Evolutionary conservation across 495 filamentous ascomycete genomes (phyloP).

Genomic region (Daldinia grandis): DNA sequence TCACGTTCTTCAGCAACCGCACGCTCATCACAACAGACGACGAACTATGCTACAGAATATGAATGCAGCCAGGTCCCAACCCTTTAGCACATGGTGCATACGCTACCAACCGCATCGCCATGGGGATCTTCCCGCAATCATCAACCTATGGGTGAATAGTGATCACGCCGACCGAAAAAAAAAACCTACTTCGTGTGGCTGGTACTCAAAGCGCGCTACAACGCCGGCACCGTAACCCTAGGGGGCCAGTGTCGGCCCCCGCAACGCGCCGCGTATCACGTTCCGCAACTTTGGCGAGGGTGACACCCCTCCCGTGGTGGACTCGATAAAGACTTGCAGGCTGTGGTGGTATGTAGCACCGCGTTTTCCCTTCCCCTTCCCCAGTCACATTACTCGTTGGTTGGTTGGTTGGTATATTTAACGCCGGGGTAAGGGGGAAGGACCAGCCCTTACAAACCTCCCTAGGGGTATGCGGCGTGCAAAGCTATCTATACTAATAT

Average conservation of each 20-base stretch:
- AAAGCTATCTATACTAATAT: no score
- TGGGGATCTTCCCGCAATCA: constrained; percentile 58
- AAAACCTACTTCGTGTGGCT: constrained; percentile 57
- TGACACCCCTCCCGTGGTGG: constrained; percentile 7
- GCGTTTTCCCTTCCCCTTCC: not conserved
- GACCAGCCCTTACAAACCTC: no score
- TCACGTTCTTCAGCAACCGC: constrained; percentile 56
- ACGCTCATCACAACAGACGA: constrained; percentile 51
- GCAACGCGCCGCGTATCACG: constrained; percentile 61
- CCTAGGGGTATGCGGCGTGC: no score
- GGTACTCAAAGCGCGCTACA: constrained; percentile 61
- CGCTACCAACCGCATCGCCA: constrained; percentile 57
- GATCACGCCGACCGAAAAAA: constrained; percentile 42
- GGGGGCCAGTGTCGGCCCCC: constrained; percentile 60
- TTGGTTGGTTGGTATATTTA: no score
- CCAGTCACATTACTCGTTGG: not conserved
- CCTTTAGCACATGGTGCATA: constrained; percentile 56
- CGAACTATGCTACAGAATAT: constrained; percentile 62
- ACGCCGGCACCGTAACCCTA: constrained; percentile 60
- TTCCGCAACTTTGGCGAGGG: constrained; percentile 65
- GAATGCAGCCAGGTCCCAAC: constrained; percentile 46
- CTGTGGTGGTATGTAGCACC: constrained; percentile 36
- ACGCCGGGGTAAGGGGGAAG: no score
- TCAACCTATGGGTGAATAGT: constrained; percentile 33
- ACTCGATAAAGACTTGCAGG: constrained; percentile 49